Evolutionary conservation across 2,329 filamentous ascomycete genomes (phyloP), one percentile per base, ranked within the genome.

Genomic region (Scedosporium aurantiacum): DNA sequence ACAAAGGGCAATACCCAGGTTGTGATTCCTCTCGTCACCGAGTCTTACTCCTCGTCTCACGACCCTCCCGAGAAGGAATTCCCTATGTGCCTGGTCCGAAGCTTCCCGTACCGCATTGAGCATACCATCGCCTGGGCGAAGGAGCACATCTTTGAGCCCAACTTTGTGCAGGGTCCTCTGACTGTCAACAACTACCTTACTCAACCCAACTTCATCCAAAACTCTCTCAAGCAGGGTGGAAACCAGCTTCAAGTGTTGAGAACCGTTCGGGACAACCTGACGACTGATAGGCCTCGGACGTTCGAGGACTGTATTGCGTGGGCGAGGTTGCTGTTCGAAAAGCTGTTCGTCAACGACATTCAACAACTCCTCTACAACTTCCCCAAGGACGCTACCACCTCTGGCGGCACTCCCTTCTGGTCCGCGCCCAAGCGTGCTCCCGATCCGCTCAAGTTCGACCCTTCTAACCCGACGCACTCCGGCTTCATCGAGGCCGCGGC

Each of bases 1-100:
- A 97, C 95, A 63, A 99, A 99, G 81, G 94, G 94, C 70, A 99
- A 99, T 77, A 96, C 91, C 5, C 94, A 99, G 71, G 94, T 99
- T 63, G 86, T 99, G 57, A 82, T 99, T 62, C 95, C 94, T 10
- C 83, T 85, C 67, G 78, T 97, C 65, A 97, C 94, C 0, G 95
- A 99, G 75, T 97, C 94, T 1, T 99, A 99, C 78, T 97, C 94
- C 0, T 82, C 79, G 3, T 97, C 94, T 21, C 93, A 97, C 72
- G 95, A 99, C 72, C 94, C 94, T 1, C 94, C 94, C 0, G 95
- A 99, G 80, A 91, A 97, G 78, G 96, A 94, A 1, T 97, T 99
- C 82, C 94, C 94, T 0, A 97, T 97, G 92, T 99, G 94, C 74
- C 97, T 94, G 4, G 82, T 99, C 64, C 86, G 90, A 70, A 97